Evolutionary conservation across 129 eudicot genomes (phyloP), one percentile per base, ranked within the genome.

Genomic region (Glebionis coronaria): DNA sequence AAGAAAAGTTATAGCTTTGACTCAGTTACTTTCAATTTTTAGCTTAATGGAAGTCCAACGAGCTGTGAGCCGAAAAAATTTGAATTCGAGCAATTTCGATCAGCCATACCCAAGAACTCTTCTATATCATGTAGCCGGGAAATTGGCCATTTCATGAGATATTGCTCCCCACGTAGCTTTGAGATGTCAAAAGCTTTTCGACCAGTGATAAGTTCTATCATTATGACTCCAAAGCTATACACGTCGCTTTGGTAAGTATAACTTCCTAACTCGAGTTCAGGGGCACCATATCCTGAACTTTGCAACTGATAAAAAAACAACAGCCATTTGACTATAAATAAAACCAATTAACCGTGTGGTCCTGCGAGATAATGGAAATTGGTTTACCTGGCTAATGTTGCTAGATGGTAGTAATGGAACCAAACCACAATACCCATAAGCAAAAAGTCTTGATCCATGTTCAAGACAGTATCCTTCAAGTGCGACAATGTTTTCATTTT

Each of bases 181-280:
- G 81, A 82, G 76, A 95, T 86, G 87, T 93, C 99, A 28, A 80
- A 84, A 57, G 97, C 74, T 82, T 82, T 82, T 46, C 90, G 71
- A 44, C 99, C 95, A 0, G 93, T 89, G 54, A 93, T 69, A 71
- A 93, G 93, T 74, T 87, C 93, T 51, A 93, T 71, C 99, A 93
- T 88, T 9, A 93, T 88, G 47, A 93, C 93, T 49, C 97, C 97
- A 69, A 93, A 93, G 83, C 99, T 89, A 66, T 89, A 93, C 73
- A 93, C 93, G 66, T 93, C 99, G 72, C 95, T 93, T 58, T 84
- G 86, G 68, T 61, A 72, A 6, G 95, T 84, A 78, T 86, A 89
- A 76, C 75, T 82, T 77, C 99, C 99, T 27, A 70, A 78, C 72
- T 93, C 95, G n/a, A 93, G 93, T 77, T 93, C 99, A 18, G 95